Percentiles rank a stretch among this genome's conserved stretches.
phyloP scores from a whole-genome alignment of 1,284 basidiomycete species.

The Ustilago xerochloae region DNA sequence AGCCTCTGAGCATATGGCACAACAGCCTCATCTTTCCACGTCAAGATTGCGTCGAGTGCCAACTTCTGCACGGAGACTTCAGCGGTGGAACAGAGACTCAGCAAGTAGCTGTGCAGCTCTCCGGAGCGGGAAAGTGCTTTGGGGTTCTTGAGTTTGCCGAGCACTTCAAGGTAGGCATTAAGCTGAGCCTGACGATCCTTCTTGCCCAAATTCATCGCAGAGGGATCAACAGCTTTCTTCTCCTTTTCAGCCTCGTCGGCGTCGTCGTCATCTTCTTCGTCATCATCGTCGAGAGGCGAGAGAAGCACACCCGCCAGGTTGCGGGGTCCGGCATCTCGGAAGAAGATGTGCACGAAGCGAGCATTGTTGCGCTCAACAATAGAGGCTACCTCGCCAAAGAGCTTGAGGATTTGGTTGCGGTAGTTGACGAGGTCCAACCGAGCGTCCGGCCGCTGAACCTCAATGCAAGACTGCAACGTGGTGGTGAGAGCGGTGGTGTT shows the following conservation, averaged over 20 bases:
- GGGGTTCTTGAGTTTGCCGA: conserved; percentile 89
- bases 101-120: conserved; percentile 78
- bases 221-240: conserved; percentile 9
- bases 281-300: conserved; percentile 41
- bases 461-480: conserved; percentile 32
- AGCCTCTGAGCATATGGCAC: conserved; percentile 78
- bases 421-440: conserved; percentile 61
- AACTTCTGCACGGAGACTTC: conserved; percentile 82
- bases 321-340: conserved; percentile 49
- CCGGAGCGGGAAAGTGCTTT: conserved; percentile 82
- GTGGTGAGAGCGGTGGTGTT: conserved; percentile 20
- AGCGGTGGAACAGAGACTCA: conserved; percentile 83
- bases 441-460: conserved; percentile 43
- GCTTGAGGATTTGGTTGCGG: conserved; percentile 57
- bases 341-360: conserved; percentile 54
- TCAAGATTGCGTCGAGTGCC: conserved; percentile 82
- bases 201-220: conserved; percentile 35
- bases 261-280: conserved; percentile 33
- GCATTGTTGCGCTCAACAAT: conserved; percentile 58
- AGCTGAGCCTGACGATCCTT: conserved; percentile 55
- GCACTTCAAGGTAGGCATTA: conserved; percentile 78
- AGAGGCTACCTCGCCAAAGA: conserved; percentile 41
- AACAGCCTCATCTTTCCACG: conserved; percentile 82
- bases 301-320: conserved; percentile 39
- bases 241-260: conserved; percentile 10